Conservation (phyloP, 306 rosid genomes). For the Rosa multiflora region DNA sequence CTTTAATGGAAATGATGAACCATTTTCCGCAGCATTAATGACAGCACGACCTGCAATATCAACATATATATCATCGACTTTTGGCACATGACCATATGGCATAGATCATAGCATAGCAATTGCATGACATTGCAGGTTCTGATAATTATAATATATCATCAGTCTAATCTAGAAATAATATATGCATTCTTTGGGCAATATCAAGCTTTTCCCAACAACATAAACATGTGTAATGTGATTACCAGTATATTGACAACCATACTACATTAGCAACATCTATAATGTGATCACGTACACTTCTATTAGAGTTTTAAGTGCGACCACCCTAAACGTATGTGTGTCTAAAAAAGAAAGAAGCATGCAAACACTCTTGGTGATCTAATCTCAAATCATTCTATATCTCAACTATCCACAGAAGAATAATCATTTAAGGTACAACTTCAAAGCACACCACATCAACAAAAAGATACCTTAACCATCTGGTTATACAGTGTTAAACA, state of each 20-base stretch:
- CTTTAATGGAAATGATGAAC: constrained; percentile 89
- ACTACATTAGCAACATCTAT: not conserved
- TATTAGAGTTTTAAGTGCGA: not conserved
- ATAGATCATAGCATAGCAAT: not conserved
- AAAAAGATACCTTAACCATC: not conserved
- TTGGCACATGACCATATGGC: not conserved
- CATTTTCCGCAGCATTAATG: constrained; percentile 90
- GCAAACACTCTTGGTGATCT: not conserved
- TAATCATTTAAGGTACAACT: not conserved
- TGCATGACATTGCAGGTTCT: not conserved
- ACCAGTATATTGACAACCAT: not conserved
- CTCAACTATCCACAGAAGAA: not conserved
- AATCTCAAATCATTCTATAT: not conserved
- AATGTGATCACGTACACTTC: not conserved
- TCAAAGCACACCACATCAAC: not conserved
- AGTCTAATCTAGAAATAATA: not conserved
- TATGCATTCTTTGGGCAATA: not conserved
- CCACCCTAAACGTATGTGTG: not conserved
- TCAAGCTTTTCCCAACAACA: constrained; percentile 4
- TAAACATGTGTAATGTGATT: not conserved
- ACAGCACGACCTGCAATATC: constrained; percentile 79
- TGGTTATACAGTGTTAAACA: not conserved
- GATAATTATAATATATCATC: not conserved
- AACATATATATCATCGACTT: constrained; percentile 7
- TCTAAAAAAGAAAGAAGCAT: not conserved